Evolutionary conservation across 2,329 filamentous ascomycete genomes (phyloP).

Genomic region (Phoma sp.): DNA sequence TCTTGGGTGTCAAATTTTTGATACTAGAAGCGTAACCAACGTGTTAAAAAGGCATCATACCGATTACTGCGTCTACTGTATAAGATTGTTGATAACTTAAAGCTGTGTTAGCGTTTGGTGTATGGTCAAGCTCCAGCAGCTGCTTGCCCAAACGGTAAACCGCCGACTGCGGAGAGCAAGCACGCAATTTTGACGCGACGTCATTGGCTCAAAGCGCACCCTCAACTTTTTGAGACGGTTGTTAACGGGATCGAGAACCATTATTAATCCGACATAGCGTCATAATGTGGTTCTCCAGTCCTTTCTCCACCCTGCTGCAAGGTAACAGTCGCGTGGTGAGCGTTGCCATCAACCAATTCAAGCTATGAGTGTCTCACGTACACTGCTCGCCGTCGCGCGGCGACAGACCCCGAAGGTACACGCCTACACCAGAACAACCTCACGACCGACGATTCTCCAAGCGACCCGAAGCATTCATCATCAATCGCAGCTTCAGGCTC

Average conservation of each 20-base stretch:
- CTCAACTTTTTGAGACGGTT: slow-evolving; percentile 7
- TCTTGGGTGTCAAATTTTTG: too few species aligned
- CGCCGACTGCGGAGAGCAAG: slow-evolving; percentile 13
- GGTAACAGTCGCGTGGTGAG: slow-evolving; percentile 6
- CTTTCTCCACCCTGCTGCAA: slow-evolving; percentile 5
- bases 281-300: not conserved
- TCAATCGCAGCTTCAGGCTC: slow-evolving; percentile 35
- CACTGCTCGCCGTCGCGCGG: slow-evolving; percentile 34
- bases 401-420: slow-evolving; percentile 19
- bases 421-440: slow-evolving; percentile 12
- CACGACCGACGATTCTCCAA: slow-evolving; percentile 18
- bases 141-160: slow-evolving; percentile 1
- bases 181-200: slow-evolving; percentile 17
- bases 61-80: too few species aligned
- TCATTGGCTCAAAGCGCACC: slow-evolving; percentile 6
- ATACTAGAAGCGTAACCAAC: too few species aligned
- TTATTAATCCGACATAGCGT: slow-evolving; percentile 15
- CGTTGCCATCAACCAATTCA: not conserved
- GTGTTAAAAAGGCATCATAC: too few species aligned
- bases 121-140: slow-evolving; percentile 7
- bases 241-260: slow-evolving; percentile 8
- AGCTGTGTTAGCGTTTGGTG: not conserved
- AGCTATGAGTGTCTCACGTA: slow-evolving; percentile 43
- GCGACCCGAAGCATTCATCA: slow-evolving; percentile 39
- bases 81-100: too few species aligned